Evolutionary conservation across 257 asterid species (phyloP).

Genomic region (Craterostigma plantagineum): DNA sequence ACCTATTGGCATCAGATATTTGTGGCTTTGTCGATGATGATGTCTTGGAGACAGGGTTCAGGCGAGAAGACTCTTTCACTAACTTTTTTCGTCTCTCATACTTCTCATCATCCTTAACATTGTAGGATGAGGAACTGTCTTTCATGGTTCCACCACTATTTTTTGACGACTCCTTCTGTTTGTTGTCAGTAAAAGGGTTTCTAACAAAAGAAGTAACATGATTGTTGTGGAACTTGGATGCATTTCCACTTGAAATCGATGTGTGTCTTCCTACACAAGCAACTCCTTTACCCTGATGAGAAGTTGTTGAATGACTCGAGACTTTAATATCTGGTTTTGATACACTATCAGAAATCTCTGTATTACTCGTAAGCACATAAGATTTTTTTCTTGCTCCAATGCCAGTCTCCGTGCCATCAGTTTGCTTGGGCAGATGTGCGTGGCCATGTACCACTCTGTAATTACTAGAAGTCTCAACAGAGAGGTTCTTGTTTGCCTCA

Average conservation of each 20-base stretch:
- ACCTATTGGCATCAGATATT: constrained; percentile 33
- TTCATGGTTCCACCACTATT: constrained; percentile 22
- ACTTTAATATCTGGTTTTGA: constrained; percentile 21
- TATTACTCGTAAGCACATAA: constrained; percentile 21
- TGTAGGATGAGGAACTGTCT: constrained; percentile 25
- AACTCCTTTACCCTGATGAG: constrained; percentile 29
- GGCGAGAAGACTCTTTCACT: constrained; percentile 43
- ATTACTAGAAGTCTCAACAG: constrained; percentile 14
- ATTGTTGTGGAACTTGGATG: constrained; percentile 30
- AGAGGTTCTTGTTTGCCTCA: constrained; percentile 20
- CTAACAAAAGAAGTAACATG: constrained; percentile 15
- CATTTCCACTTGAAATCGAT: constrained; percentile 18
- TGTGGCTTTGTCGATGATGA: constrained; percentile 29
- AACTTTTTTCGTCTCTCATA: constrained; percentile 41
- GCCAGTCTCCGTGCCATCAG: constrained; percentile 30
- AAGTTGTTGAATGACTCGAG: constrained; percentile 20
- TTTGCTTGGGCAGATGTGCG: constrained; percentile 21
- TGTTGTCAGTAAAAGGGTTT: constrained; percentile 21
- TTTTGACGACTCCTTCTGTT: constrained; percentile 31
- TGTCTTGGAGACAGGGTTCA: constrained; percentile 22
- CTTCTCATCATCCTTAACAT: constrained; percentile 33
- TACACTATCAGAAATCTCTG: constrained; percentile 30
- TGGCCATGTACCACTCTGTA: constrained; percentile 21
- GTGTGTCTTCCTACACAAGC: constrained; percentile 30
- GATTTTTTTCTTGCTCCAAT: constrained; percentile 26